Evolutionary conservation across 352 stramenopile genomes (phyloP).

Genomic region (Pythium aristosporum): DNA sequence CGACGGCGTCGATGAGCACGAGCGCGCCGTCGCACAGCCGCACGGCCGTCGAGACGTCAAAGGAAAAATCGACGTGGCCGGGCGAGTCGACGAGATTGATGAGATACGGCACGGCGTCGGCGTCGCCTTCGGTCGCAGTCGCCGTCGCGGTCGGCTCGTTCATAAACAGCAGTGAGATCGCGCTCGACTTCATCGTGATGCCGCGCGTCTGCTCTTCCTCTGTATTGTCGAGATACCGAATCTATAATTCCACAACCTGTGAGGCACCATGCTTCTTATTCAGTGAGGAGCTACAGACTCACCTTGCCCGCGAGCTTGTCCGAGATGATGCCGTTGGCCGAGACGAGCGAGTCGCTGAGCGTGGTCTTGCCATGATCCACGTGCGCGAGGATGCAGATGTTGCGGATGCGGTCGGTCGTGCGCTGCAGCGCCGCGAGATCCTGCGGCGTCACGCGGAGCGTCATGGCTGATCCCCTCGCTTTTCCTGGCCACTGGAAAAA

Average conservation of each 20-base stretch:
- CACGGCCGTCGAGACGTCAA: slow-evolving; percentile 94
- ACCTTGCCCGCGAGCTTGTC: slow-evolving; percentile 92
- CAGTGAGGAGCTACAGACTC: background rate
- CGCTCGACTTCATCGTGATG: slow-evolving; percentile 97
- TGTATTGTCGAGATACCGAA: slow-evolving; percentile 95
- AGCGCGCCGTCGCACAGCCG: slow-evolving; percentile 93
- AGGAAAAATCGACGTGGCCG: slow-evolving; percentile 95
- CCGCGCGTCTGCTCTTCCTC: slow-evolving; percentile 94
- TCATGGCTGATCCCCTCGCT: background rate
- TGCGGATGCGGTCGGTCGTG: slow-evolving; percentile 83
- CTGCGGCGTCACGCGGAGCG: slow-evolving; percentile 48
- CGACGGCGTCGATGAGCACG: slow-evolving; percentile 95
- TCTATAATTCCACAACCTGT: slow-evolving; percentile 28
- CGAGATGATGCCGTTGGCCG: slow-evolving; percentile 97
- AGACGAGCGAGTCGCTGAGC: slow-evolving; percentile 95
- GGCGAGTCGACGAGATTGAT: slow-evolving; percentile 96
- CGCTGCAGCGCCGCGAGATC: slow-evolving; percentile 63
- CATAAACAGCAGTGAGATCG: slow-evolving; percentile 93
- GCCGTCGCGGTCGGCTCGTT: slow-evolving; percentile 39
- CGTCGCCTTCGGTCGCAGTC: slow-evolving; percentile 15
- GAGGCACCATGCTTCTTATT: background rate
- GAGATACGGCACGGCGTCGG: slow-evolving; percentile 66
- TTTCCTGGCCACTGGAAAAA: slow-evolving; percentile 4
- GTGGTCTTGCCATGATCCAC: slow-evolving; percentile 94
- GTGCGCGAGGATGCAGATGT: slow-evolving; percentile 95